Base-by-base conservation (phyloP, 495 filamentous ascomycete species). In the Xylaria nigripes region DNA sequence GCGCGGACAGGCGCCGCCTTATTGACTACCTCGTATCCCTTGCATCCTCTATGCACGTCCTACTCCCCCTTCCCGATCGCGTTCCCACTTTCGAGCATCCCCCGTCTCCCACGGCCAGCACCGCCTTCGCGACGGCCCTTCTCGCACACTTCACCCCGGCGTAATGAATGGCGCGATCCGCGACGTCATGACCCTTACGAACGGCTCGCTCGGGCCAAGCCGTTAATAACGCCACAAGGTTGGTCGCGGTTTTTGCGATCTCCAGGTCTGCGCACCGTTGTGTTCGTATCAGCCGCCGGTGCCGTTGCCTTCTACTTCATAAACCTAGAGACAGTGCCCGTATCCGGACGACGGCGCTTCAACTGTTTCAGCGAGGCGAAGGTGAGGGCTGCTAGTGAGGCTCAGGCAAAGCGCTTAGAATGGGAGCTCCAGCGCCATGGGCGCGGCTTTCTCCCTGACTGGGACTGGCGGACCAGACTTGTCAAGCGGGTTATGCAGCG, bases 321-420 rank as follows among this genome's bases (percentile, higher is more conserved):
- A 62, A 85, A 95, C 60, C 70, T 86, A 10, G 89, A 97, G 59
- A 80, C 75, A 8, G 90, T 95, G 13, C 89, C 90, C 42, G 84
- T 89, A 38, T 85, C 84, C 7, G 86, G 87, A 3, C 83, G 92
- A 18, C 79, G 78, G 47, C 82, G 91, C 36, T 96, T 97, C 74
- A 95, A 92, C 61, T 81, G 84, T 56, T 72, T 90, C 34, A 78
- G 77, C 29, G 67, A 76, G 19, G 59, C 70, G n/a, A 66, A 61
- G 1, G 84, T 91, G 58, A 67, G 74, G 22, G 60, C 71, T 15
- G 70, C 84, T 47, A 77, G 75, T n/a, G 62, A 74, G 22, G 61
- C 79, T 48, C 72, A 71, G 57, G 83, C 83, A 60, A 62, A 72
- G 23, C 63, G 71, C 15, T 50, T 85, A 2, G 64, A 87, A 48